A percentile compares a stretch with the other conserved stretches of the same genome.
These are phyloP conservation scores for Salix brachista DNA, from an alignment of 345 rosid species.

Conservation along the genomic window DNA sequence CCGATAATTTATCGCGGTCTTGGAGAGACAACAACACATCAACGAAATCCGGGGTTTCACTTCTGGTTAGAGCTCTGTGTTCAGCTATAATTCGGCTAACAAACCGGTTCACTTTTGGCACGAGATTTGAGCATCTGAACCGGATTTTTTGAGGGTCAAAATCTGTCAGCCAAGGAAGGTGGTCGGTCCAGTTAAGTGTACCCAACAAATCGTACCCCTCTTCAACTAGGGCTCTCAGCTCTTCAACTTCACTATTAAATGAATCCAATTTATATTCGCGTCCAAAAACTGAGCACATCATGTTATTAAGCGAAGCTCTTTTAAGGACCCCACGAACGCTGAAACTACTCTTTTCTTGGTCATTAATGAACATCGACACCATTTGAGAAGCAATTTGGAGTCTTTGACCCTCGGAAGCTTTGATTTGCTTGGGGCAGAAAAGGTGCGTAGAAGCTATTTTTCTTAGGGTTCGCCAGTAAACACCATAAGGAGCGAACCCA, in stretches of 20 bases:
- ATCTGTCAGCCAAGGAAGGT: slow-evolving; percentile 60
- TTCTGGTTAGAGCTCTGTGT: slow-evolving; percentile 33
- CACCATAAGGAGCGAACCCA: slow-evolving; percentile 74
- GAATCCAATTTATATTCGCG: slow-evolving; percentile 39
- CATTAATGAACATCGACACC: slow-evolving; percentile 30
- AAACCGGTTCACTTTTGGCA: slow-evolving; percentile 63
- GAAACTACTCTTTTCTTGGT: slow-evolving; percentile 16
- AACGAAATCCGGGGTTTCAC: slow-evolving; percentile 52
- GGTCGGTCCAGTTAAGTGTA: slow-evolving; percentile 63
- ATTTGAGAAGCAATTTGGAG: slow-evolving; percentile 45
- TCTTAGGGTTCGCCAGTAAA: slow-evolving; percentile 69
- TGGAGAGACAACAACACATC: slow-evolving; percentile 60
- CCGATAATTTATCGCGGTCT: slow-evolving; percentile 48
- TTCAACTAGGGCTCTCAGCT: slow-evolving; percentile 50
- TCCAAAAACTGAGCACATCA: slow-evolving; percentile 79
- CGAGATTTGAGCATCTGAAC: slow-evolving; percentile 57
- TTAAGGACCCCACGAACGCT: slow-evolving; percentile 51
- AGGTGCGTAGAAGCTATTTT: slow-evolving; percentile 59
- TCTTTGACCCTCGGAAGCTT: slow-evolving; percentile 42
- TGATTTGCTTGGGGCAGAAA: slow-evolving; percentile 58
- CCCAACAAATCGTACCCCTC: slow-evolving; percentile 69
- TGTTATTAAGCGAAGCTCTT: slow-evolving; percentile 64
- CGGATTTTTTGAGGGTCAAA: slow-evolving; percentile 67
- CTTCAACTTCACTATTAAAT: slow-evolving; percentile 29
- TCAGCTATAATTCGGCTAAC: slow-evolving; percentile 47